Evolutionary conservation across 352 stramenopile genomes (phyloP), one percentile per base, ranked within the genome.

Genomic region (Phytophthora cajani): DNA sequence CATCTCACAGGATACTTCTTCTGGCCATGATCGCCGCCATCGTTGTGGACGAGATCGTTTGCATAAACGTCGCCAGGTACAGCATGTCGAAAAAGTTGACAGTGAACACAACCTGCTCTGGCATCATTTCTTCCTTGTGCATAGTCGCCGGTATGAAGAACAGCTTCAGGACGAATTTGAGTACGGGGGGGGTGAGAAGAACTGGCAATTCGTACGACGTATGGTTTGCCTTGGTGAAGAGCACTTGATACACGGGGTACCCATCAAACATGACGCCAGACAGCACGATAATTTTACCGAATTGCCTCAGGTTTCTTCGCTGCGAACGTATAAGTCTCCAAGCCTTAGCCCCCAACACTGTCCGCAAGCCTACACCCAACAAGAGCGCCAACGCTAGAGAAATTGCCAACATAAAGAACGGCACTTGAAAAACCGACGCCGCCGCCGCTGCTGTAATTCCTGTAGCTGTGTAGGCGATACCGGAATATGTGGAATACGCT

Each of bases 51-150:
- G 53, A 59, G 2, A 59, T n/a, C 8, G 12, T 59, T 50, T 62
- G 56, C 56, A 62, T 42, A 7, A 51, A 62, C 1, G 56, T 62
- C 1, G 40, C 56, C 21, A 53, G 9, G 30, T 32, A 54, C 12
- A 53, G 19, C 2, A 44, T 21, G 44, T 42, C 25, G n/a, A 62
- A 62, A 40, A 60, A 60, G 14, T 60, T 51, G 16, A 67, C 49
- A 4, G 33, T 54, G 16, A 67, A 30, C 53, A 67, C 40, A 17
- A 67, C 50, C n/a, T 30, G 30, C 25, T 59, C 52, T 17, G 60
- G 60, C n/a, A 67, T 54, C 49, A 50, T 60, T 12, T 67, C 60
- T 38, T 60, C 50, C 16, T 47, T 52, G 17, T 67, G 49, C 12
- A 25, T 7, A 51, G 36, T 19, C 25, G 14, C 36, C 4, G 5